A percentile compares a stretch with the other conserved stretches of the same genome.
phyloP scores from a whole-genome alignment of 2,329 filamentous ascomycete genomes.

The Apiospora saccharicola region DNA sequence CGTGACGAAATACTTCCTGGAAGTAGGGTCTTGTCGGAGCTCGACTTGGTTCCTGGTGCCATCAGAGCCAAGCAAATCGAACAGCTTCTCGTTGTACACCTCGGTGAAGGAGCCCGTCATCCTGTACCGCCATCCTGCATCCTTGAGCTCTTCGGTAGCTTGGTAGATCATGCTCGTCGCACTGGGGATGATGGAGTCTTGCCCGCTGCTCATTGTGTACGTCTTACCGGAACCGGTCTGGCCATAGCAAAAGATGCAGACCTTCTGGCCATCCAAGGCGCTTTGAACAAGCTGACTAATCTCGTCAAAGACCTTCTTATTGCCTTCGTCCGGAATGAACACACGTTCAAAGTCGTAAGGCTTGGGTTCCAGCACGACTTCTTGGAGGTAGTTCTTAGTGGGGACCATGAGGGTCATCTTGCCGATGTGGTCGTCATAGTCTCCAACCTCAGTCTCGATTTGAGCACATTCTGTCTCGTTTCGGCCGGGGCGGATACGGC shows the following conservation, averaged over 20 bases:
- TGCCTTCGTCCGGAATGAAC: slow-evolving; percentile 79
- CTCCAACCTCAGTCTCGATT: slow-evolving; percentile 80
- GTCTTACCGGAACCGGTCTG: slow-evolving; percentile 98
- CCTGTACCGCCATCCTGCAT: slow-evolving; percentile 92
- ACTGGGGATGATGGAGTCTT: slow-evolving; percentile 92
- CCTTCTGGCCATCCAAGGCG: slow-evolving; percentile 95
- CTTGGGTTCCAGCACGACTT: slow-evolving; percentile 74
- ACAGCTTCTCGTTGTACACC: slow-evolving; percentile 97
- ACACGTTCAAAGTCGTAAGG: slow-evolving; percentile 94
- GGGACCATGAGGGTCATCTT: slow-evolving; percentile 89
- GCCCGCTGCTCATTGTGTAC: slow-evolving; percentile 79
- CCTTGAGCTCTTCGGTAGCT: slow-evolving; percentile 81
- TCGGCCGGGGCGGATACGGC: slow-evolving; percentile 83
- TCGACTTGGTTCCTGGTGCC: slow-evolving; percentile 87
- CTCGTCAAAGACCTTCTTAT: slow-evolving; percentile 90
- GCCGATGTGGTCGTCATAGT: slow-evolving; percentile 66
- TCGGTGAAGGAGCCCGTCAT: slow-evolving; percentile 97
- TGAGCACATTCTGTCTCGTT: slow-evolving; percentile 65
- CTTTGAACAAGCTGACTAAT: slow-evolving; percentile 97
- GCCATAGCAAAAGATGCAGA: slow-evolving; percentile 98
- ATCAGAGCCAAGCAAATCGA: slow-evolving; percentile 76
- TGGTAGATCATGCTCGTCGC: slow-evolving; percentile 94
- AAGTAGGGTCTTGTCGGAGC: slow-evolving; percentile 76
- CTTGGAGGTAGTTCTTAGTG: slow-evolving; percentile 80
- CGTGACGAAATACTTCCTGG: slow-evolving; percentile 40